These are phyloP conservation scores for Fraxinus quadrangulata DNA, from an alignment of 257 asterid species.

Conservation along the genomic window DNA sequence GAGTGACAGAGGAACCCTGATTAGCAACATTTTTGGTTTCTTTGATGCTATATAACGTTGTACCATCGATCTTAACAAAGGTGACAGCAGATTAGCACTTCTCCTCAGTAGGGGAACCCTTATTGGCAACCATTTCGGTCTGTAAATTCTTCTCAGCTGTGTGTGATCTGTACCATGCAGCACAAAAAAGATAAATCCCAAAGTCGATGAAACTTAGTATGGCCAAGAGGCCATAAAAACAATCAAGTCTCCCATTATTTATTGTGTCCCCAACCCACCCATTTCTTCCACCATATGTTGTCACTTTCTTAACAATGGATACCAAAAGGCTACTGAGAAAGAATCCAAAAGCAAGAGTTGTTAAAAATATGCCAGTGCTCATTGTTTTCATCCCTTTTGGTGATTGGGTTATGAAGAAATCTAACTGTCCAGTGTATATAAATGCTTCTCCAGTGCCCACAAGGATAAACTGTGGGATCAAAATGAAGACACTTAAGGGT, in stretches of 20 bases:
- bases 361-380: slow-evolving; percentile 45
- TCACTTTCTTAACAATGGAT: slow-evolving; percentile 35
- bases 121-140: background rate
- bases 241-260: slow-evolving; percentile 38
- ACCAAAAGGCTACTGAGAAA: slow-evolving; percentile 42
- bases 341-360: slow-evolving; percentile 40
- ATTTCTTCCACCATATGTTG: slow-evolving; percentile 17
- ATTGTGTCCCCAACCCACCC: slow-evolving; percentile 46
- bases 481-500: slow-evolving; percentile 37
- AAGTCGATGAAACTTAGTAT: slow-evolving; percentile 36
- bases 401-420: slow-evolving; percentile 48
- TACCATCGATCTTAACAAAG: background rate
- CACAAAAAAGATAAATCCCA: slow-evolving; percentile 33
- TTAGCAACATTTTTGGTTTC: background rate
- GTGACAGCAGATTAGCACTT: slow-evolving; percentile 9
- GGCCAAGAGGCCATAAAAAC: slow-evolving; percentile 41
- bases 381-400: slow-evolving; percentile 55
- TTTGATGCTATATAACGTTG: background rate
- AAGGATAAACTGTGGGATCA: slow-evolving; percentile 49
- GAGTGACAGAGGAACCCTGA: background rate
- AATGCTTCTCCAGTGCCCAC: slow-evolving; percentile 51
- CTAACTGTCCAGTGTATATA: slow-evolving; percentile 44
- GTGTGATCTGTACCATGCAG: slow-evolving; percentile 33
- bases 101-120: background rate
- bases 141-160: slow-evolving; percentile 14